These are phyloP conservation scores for Corynespora cassiicola DNA, from an alignment of 2,329 filamentous ascomycete genomes.

Conservation along the genomic window DNA sequence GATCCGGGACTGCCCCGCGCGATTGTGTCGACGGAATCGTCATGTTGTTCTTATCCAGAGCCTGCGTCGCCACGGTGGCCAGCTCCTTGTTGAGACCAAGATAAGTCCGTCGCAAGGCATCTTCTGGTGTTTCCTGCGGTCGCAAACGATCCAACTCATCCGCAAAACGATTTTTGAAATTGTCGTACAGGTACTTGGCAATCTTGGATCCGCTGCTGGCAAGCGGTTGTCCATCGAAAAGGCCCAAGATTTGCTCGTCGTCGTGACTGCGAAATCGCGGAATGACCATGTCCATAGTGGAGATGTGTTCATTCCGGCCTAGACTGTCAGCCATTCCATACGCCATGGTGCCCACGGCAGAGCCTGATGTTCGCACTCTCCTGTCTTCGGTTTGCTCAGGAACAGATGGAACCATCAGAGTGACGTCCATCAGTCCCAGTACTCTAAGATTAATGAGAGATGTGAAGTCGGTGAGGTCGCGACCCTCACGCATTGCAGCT, in stretches of 20 bases:
- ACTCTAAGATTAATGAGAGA: slow-evolving; percentile 83
- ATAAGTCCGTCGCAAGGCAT: slow-evolving; percentile 87
- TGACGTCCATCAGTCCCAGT: slow-evolving; percentile 96
- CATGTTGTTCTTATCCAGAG: slow-evolving; percentile 69
- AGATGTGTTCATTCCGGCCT: slow-evolving; percentile 91
- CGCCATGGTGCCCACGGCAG: slow-evolving; percentile 84
- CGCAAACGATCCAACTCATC: slow-evolving; percentile 78
- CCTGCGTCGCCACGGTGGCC: slow-evolving; percentile 81
- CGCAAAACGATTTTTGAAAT: slow-evolving; percentile 85
- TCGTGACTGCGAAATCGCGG: slow-evolving; percentile 90
- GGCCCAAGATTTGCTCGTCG: slow-evolving; percentile 86
- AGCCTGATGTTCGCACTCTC: slow-evolving; percentile 96
- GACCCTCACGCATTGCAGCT: slow-evolving; percentile 56
- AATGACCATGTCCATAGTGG: slow-evolving; percentile 93
- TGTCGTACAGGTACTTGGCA: slow-evolving; percentile 94
- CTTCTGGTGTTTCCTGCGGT: slow-evolving; percentile 75
- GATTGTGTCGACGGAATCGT: slow-evolving; percentile 54
- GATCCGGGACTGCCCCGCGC: slow-evolving; percentile 75
- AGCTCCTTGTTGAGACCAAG: slow-evolving; percentile 92
- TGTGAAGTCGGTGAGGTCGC: slow-evolving; percentile 88
- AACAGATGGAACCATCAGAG: slow-evolving; percentile 88
- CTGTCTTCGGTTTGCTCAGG: slow-evolving; percentile 95
- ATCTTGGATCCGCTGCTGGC: slow-evolving; percentile 92
- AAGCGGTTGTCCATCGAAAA: slow-evolving; percentile 94
- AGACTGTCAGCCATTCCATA: slow-evolving; percentile 98